phyloP scores from a whole-genome alignment of 495 filamentous ascomycete species.

The Aspergillus conjunctus region DNA sequence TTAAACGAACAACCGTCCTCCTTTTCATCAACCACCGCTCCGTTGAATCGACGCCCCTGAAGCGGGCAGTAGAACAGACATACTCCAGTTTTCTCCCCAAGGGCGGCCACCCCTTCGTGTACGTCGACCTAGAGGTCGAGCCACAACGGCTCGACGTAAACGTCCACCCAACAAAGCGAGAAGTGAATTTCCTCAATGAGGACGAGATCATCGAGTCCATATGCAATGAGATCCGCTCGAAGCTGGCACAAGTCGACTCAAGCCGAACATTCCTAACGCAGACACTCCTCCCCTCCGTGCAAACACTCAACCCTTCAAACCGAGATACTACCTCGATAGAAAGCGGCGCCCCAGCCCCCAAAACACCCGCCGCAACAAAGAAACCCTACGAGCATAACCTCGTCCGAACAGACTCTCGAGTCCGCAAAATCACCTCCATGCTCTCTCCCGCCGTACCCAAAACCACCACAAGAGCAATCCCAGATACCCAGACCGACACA shows the following conservation, averaged over 20 bases:
- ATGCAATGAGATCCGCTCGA: constrained; percentile 76
- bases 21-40: constrained; percentile 97
- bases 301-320: constrained; percentile 37
- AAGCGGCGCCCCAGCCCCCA: constrained; percentile 25
- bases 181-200: constrained; percentile 98
- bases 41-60: constrained; percentile 90
- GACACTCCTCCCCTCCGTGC: constrained; percentile 73
- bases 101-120: constrained; percentile 91
- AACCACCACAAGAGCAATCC: constrained; percentile 14
- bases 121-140: constrained; percentile 91
- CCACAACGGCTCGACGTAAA: constrained; percentile 95
- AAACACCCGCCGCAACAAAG: constrained; percentile 48
- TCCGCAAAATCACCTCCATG: constrained; percentile 97
- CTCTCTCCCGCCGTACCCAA: constrained; percentile 54
- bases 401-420: constrained; percentile 84
- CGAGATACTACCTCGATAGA: constrained; percentile 26
- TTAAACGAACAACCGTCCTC: constrained; percentile 85
- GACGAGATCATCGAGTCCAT: constrained; percentile 93
- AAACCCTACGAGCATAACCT: constrained; percentile 86
- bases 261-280: constrained; percentile 95
- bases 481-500: constrained; percentile 20
- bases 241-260: constrained; percentile 86
- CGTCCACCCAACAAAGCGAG: constrained; percentile 94
- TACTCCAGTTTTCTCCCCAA: constrained; percentile 92
- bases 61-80: constrained; percentile 87